Conservation (phyloP, 768 basidiomycete genomes). For the Lanmaoa rubissima region DNA sequence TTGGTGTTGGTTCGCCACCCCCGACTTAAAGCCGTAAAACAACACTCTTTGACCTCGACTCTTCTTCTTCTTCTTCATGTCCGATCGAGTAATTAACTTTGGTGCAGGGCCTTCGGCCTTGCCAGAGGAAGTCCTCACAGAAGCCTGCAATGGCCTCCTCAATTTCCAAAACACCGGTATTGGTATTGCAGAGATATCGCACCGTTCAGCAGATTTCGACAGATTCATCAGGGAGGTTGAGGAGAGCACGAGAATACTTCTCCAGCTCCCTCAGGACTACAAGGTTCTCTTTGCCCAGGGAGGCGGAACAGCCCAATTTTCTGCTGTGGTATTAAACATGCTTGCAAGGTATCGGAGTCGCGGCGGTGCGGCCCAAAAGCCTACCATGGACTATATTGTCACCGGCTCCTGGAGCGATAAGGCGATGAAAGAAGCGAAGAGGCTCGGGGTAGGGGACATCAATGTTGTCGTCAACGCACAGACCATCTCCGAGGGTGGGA, state of each 20-base stretch:
- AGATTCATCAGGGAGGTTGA: slow-evolving; percentile 63
- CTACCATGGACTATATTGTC: slow-evolving; percentile 81
- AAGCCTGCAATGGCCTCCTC: slow-evolving; percentile 82
- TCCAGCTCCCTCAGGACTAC: slow-evolving; percentile 82
- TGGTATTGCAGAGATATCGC: slow-evolving; percentile 94
- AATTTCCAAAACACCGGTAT: slow-evolving; percentile 91
- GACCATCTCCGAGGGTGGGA: slow-evolving; percentile 51
- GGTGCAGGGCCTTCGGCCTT: slow-evolving; percentile 93
- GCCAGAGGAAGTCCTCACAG: slow-evolving; percentile 79
- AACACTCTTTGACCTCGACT: neutral
- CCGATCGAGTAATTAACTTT: slow-evolving; percentile 74
- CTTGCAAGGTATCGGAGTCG: slow-evolving; percentile 81
- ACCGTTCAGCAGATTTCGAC: slow-evolving; percentile 88
- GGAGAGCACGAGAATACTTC: slow-evolving; percentile 67
- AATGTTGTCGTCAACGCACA: slow-evolving; percentile 75
- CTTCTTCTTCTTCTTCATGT: slow-evolving; percentile 16
- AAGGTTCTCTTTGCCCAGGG: slow-evolving; percentile 91
- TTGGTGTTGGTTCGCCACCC: neutral
- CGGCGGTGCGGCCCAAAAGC: slow-evolving; percentile 53
- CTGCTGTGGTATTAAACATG: slow-evolving; percentile 88
- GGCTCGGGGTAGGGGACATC: slow-evolving; percentile 58
- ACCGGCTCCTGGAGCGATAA: slow-evolving; percentile 93
- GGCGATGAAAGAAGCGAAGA: slow-evolving; percentile 77
- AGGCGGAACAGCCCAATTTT: slow-evolving; percentile 90
- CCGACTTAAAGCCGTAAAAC: neutral